Base-by-base conservation (phyloP, 768 basidiomycete genomes). In the Xerocomus brunneocitrinus region DNA sequence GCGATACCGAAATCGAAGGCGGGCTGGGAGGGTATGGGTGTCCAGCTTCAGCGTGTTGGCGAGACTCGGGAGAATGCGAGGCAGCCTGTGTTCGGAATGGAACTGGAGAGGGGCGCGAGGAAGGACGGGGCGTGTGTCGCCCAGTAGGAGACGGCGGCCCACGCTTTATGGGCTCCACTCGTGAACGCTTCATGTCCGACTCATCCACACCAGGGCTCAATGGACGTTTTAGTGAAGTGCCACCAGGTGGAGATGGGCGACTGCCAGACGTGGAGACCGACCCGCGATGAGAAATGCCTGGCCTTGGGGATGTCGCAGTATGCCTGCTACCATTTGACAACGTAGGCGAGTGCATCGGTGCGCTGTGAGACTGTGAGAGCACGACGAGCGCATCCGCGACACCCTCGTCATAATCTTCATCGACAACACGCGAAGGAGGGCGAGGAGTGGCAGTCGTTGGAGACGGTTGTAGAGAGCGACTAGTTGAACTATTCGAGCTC, bases 401-500 rank as follows among this genome's bases (percentile, higher is more conserved):
- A 25, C 87, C 89, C 68, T 94, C 94, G 61, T 98, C 94, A 60
- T 97, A 97, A 61, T 97, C 89, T 60, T 98, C 94, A 62, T 97
- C 92, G 16, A 95, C 79, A 2, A 80, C 72, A 7, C 94, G 78
- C 10, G 82, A 74, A 7, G 85, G 83, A 16, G 83, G 79, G 35
- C 80, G 71, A 49, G 82, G 79, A 7, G 78, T 77, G 19, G 76
- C 79, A 53, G 77, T 81, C 2, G 81, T 88, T 1, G 88, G 87
- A 30, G 85, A 88, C 2, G 86, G 87, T 59, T 87, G 87, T 38
- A 83, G 74, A 1, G 86, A 88, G 28, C 85, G 73, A 49, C 68
- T 75, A 1, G 80, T 79, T 25, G 83, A 83, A 13, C 81, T 80
- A 54, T 79, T 81, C 8, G 87, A 88, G 64, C 85, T 87, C 52